Base-by-base conservation (phyloP, 108 stramenopile genomes). In the Skeletonema tropicum region DNA sequence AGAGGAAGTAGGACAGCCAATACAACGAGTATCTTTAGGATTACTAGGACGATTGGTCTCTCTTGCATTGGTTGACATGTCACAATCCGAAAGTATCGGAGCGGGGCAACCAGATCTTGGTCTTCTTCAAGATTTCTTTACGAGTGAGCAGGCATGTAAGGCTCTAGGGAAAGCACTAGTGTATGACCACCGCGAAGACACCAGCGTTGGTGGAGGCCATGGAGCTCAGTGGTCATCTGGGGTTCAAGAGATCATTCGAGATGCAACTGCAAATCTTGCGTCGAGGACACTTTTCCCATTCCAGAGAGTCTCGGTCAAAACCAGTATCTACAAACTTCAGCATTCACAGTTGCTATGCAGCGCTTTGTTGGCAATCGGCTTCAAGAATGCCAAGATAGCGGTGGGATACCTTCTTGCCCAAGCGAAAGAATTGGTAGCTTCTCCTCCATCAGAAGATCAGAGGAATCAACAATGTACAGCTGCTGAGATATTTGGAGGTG, bases 401-500 rank as follows among this genome's bases (percentile, higher is more conserved):
- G 64, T 87, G 6, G 64, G 57, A 26, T 65, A 84, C 60, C 68
- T 97, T 31, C 76, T 97, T 4, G 65, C 62, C 31, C 77, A 85
- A 25, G 80, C 89, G 0, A 87, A 87, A 59, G 89, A 89, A 57
- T 73, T 97, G 70, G 89, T 90, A 31, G 57, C 83, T 41, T 74
- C 92, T 25, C 92, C 89, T 38, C 96, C 96, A 30, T 91, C 79
- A 38, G 96, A 97, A 85, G 96, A 97, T 65, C 96, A 97, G 73
- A 79, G 87, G 3, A 94, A 94, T 72, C 84, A 90, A 57, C 92
- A 92, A 55, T 75, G 80, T 36, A 91, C 93, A 26, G 82, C 94
- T 3, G 93, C 93, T 4, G 96, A 97, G 74, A 90, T 97, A 35
- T 94, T 92, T 67, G 90, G 87, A 21, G 96, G 93, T 10, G 84